Conservation (phyloP, 192 early-diverging fungal genomes). For the Podochytrium sp. region DNA sequence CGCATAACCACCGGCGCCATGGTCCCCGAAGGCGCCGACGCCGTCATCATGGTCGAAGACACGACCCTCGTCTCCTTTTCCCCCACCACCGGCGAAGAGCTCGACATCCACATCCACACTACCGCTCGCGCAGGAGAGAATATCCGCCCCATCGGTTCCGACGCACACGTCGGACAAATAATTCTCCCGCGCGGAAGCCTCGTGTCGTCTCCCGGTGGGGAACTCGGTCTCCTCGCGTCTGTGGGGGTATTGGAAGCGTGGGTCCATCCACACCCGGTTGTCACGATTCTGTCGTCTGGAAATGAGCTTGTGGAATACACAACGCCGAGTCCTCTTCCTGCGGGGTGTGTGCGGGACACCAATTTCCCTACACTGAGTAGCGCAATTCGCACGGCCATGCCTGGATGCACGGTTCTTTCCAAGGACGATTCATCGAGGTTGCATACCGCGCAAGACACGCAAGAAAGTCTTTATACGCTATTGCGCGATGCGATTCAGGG, state of each 20-base stretch:
- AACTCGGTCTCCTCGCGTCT: constrained; percentile 81
- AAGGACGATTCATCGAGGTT: too few species aligned
- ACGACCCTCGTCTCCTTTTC: constrained; percentile 72
- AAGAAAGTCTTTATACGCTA: constrained; percentile 33
- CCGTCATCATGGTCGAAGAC: constrained; percentile 97
- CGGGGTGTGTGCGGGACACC: constrained; percentile 78
- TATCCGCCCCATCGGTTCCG: constrained; percentile 82
- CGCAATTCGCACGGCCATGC: constrained; percentile 53
- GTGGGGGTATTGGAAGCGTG: constrained; percentile 68
- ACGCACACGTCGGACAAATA: constrained; percentile 64
- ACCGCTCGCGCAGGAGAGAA: constrained; percentile 57
- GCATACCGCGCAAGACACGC: constrained; percentile 38
- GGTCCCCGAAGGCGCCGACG: constrained; percentile 79
- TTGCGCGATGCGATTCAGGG: neutral
- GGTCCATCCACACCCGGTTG: constrained; percentile 58
- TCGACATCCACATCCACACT: constrained; percentile 48
- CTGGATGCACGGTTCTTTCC: constrained; percentile 61
- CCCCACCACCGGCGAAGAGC: constrained; percentile 61
- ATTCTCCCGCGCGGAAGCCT: constrained; percentile 61
- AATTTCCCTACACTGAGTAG: constrained; percentile 81
- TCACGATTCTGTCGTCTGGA: constrained; percentile 88
- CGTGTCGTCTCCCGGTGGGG: constrained; percentile 75
- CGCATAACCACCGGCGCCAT: constrained; percentile 85
- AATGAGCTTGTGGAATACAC: constrained; percentile 77
- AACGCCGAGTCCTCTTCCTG: constrained; percentile 33